These are phyloP conservation scores for Prunus campanulata DNA, from an alignment of 306 rosid species.

Conservation along the genomic window DNA sequence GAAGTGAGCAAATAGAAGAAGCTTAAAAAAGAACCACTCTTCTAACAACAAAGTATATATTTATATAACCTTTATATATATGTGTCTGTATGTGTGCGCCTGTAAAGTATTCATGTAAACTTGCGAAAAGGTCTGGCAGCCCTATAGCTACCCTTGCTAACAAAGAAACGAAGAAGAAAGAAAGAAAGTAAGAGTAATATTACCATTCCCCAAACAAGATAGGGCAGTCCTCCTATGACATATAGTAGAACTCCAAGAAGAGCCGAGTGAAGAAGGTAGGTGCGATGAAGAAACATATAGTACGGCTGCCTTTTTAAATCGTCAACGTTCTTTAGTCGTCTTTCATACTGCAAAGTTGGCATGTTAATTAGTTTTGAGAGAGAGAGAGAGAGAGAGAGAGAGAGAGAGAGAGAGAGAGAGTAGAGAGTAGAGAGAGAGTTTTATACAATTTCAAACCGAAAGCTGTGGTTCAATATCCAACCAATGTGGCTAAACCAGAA, in stretches of 20 bases:
- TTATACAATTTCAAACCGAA: conserved; percentile 49
- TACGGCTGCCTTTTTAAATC: conserved; percentile 74
- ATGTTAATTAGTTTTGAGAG: neutral
- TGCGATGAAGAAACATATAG: conserved; percentile 56
- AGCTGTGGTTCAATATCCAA: conserved; percentile 65
- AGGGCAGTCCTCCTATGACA: conserved; percentile 73
- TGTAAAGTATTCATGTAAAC: too few relatives aligned
- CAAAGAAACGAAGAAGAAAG: too few relatives aligned
- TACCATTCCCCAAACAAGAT: conserved; percentile 91
- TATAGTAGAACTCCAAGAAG: conserved; percentile 66
- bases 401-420: too few relatives aligned
- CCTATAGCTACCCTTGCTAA: too few relatives aligned
- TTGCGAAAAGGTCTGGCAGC: too few relatives aligned
- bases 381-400: too few relatives aligned
- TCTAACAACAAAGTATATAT: too few relatives aligned
- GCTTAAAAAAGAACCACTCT: too few relatives aligned
- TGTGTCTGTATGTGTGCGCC: fast-evolving
- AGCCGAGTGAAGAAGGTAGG: conserved; percentile 69
- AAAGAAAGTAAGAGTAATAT: neutral
- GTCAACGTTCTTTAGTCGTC: conserved; percentile 49
- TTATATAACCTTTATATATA: too few relatives aligned
- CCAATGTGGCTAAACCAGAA: conserved; percentile 89
- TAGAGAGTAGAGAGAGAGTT: too few relatives aligned
- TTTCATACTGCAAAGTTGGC: conserved; percentile 57
- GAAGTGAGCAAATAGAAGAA: too few relatives aligned